Conservation (phyloP, 2,329 filamentous ascomycete species). For the Elsinoe necatrix region DNA sequence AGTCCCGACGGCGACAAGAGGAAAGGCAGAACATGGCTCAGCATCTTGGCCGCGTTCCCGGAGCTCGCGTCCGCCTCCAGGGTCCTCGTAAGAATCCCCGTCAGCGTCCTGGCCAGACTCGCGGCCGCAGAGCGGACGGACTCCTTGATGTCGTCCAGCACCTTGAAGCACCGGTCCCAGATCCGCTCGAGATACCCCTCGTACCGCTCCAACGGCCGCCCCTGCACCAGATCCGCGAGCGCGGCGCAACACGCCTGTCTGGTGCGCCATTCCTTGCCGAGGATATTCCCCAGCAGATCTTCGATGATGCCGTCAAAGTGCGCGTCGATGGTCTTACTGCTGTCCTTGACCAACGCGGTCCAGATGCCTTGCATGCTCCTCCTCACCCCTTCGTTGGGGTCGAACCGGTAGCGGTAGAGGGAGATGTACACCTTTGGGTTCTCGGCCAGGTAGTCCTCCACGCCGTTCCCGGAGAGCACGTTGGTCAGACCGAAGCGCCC, state of each 20-base stretch:
- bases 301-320: conserved; percentile 85
- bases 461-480: conserved; percentile 66
- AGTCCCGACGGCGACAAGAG: conserved; percentile 80
- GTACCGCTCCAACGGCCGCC: conserved; percentile 59
- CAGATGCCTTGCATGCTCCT: conserved; percentile 97
- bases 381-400: conserved; percentile 88
- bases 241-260: conserved; percentile 88
- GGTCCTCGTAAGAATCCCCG: conserved; percentile 74
- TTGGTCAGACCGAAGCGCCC: conserved; percentile 87
- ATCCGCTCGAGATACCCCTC: conserved; percentile 77
- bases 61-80: conserved; percentile 64
- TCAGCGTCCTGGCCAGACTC: conserved; percentile 72
- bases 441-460: conserved; percentile 58
- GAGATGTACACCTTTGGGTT: conserved; percentile 95
- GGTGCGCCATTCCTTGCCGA: conserved; percentile 88
- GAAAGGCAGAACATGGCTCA: conserved; percentile 82
- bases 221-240: conserved; percentile 78
- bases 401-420: conserved; percentile 87
- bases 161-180: conserved; percentile 78
- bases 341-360: conserved; percentile 89
- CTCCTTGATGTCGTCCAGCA: conserved; percentile 92
- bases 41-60: conserved; percentile 66
- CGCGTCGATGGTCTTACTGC: conserved; percentile 62
- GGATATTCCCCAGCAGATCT: conserved; percentile 74
- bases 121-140: conserved; percentile 76